These are phyloP conservation scores for Phlebiopsis gigantea DNA, from an alignment of 768 basidiomycete genomes.

Conservation along the genomic window DNA sequence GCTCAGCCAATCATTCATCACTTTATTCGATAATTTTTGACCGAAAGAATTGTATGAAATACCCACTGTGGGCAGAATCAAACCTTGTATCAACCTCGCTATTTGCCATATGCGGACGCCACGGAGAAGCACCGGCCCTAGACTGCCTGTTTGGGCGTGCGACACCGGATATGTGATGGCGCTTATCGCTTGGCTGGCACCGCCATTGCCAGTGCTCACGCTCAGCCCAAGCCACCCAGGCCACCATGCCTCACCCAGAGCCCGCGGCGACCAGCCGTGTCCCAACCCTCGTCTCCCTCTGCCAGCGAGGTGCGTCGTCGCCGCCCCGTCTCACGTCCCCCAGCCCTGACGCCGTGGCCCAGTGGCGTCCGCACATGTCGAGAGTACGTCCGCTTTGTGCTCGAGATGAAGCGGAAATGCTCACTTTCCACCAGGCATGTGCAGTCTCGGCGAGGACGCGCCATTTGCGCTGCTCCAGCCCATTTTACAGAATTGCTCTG, in stretches of 20 bases:
- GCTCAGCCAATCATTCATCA: too few relatives aligned
- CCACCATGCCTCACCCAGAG: slow-evolving; percentile 18
- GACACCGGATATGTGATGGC: slow-evolving; percentile 9
- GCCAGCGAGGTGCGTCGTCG: slow-evolving; percentile 59
- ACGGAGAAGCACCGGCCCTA: slow-evolving; percentile 9
- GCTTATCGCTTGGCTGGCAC: slow-evolving; percentile 6
- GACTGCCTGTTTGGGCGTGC: slow-evolving; percentile 7
- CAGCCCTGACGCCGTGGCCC: background rate
- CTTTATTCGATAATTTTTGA: too few relatives aligned
- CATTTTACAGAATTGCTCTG: slow-evolving; percentile 66
- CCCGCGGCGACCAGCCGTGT: slow-evolving; percentile 33
- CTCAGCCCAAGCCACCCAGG: background rate
- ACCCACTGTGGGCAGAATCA: background rate
- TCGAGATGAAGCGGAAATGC: slow-evolving; percentile 1
- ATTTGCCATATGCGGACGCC: slow-evolving; percentile 1
- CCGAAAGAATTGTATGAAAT: too few relatives aligned
- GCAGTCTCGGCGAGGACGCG: slow-evolving; percentile 57
- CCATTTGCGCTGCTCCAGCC: slow-evolving; percentile 65
- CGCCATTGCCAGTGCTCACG: slow-evolving; percentile 8
- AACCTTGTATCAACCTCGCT: slow-evolving; percentile 6
- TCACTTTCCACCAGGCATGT: slow-evolving; percentile 44
- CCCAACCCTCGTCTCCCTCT: slow-evolving; percentile 60
- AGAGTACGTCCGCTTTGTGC: slow-evolving; percentile 40
- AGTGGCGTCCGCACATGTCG: slow-evolving; percentile 59
- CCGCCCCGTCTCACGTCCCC: background rate